Evolutionary conservation across 179 eudicot genomes (phyloP).

Genomic region (Silene coronaria): DNA sequence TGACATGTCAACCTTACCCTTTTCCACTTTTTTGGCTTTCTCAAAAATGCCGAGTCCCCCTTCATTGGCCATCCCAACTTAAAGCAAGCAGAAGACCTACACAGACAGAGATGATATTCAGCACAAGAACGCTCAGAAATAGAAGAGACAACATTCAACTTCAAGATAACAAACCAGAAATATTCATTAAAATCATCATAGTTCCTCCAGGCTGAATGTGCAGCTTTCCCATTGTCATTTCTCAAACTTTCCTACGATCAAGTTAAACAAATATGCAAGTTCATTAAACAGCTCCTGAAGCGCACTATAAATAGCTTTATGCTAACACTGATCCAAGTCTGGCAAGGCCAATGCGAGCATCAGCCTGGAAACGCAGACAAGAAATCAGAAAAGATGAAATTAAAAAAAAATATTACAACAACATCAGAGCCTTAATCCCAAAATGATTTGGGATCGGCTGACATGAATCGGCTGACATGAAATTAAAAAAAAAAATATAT

Average conservation of each 20-base stretch:
- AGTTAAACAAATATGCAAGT: slow-evolving; percentile 13
- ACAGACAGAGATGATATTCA: not conserved
- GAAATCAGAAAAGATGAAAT: not conserved
- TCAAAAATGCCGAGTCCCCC: slow-evolving; percentile 58
- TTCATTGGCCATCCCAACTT: slow-evolving; percentile 79
- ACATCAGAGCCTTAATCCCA: no score
- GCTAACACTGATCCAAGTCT: not conserved
- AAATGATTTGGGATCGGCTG: no score
- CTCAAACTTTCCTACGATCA: slow-evolving; percentile 58
- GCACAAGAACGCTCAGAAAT: not conserved
- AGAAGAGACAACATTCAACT: not conserved
- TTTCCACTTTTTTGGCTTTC: slow-evolving; percentile 49
- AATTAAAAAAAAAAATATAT: no score
- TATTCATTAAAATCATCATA: slow-evolving; percentile 97
- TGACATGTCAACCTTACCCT: slow-evolving; percentile 50
- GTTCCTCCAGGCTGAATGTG: slow-evolving; percentile 92
- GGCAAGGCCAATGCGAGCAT: not conserved
- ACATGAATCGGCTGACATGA: no score
- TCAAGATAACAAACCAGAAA: slow-evolving; percentile 62
- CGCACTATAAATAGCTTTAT: not conserved
- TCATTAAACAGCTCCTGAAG: not conserved
- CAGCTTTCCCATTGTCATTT: slow-evolving; percentile 71
- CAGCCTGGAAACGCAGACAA: not conserved
- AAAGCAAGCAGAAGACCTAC: slow-evolving; percentile 81
- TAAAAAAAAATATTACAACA: no score